A percentile compares a stretch with the other conserved stretches of the same genome.
phyloP scores from a whole-genome alignment of 2,329 filamentous ascomycete genomes.

The Monosporascus sp. region DNA sequence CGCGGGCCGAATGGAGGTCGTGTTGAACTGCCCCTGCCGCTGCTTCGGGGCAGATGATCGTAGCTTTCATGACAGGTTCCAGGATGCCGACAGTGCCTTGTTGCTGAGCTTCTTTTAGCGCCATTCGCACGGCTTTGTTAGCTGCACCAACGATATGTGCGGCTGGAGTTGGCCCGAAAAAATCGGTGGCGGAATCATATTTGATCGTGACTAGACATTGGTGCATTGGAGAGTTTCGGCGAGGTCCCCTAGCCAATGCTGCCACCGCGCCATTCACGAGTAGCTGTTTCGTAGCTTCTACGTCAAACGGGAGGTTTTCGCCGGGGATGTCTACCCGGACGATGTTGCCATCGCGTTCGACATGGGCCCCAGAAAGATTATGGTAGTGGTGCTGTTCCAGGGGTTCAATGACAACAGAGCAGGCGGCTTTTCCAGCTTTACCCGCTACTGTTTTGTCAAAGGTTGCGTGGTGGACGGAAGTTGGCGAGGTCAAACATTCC shows the following conservation, averaged over 20 bases:
- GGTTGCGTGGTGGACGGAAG: constrained; percentile 51
- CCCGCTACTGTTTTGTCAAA: constrained; percentile 80
- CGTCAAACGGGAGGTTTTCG: constrained; percentile 39
- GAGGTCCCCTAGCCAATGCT: constrained; percentile 78
- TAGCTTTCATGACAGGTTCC: constrained; percentile 89
- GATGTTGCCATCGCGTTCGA: constrained; percentile 67
- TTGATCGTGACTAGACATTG: constrained; percentile 66
- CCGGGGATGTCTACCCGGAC: constrained; percentile 49
- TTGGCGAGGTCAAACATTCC: constrained; percentile 64
- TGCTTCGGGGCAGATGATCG: constrained; percentile 79
- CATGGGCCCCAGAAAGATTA: constrained; percentile 34
- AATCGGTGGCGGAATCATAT: constrained; percentile 60
- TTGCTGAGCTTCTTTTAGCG: constrained; percentile 59
- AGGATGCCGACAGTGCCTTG: constrained; percentile 61
- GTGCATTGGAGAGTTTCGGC: constrained; percentile 74
- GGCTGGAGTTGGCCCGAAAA: constrained; percentile 63
- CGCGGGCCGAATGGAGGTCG: constrained; percentile 70
- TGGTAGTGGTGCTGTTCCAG: constrained; percentile 39
- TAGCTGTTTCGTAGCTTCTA: constrained; percentile 48
- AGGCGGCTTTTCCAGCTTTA: constrained; percentile 72
- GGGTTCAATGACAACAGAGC: constrained; percentile 64
- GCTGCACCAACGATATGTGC: constrained; percentile 62
- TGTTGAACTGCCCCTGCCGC: constrained; percentile 78
- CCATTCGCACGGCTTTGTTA: constrained; percentile 59
- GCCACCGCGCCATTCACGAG: constrained; percentile 78